Evolutionary conservation across 148 eudicot genomes (phyloP).

Genomic region (Selenicereus undatus): DNA sequence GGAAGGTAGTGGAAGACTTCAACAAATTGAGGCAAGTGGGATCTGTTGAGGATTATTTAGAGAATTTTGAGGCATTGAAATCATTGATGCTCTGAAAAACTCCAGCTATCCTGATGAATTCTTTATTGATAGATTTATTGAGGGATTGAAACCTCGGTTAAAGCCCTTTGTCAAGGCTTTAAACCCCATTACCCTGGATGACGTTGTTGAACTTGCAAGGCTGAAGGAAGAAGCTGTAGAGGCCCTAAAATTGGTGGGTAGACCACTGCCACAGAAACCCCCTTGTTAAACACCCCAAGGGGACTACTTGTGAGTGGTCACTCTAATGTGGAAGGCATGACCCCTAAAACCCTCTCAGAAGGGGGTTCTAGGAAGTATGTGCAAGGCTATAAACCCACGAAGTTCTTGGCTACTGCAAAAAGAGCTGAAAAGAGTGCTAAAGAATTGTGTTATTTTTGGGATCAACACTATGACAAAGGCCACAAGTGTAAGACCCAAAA

Average conservation of each 20-base stretch:
- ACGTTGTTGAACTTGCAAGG: background rate
- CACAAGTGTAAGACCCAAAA: background rate
- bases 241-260: background rate
- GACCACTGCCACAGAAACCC: too few relatives aligned
- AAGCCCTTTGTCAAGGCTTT: conserved; percentile 8
- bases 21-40: background rate
- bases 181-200: background rate
- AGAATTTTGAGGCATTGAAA: background rate
- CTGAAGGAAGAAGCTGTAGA: background rate
- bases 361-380: too few relatives aligned
- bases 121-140: background rate
- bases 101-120: background rate
- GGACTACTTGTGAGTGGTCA: too few relatives aligned
- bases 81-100: background rate
- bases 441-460: background rate
- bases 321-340: too few relatives aligned
- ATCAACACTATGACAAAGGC: background rate
- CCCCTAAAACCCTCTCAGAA: too few relatives aligned
- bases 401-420: background rate
- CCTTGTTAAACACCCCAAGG: too few relatives aligned
- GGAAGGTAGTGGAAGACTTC: background rate
- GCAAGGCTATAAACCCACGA: background rate
- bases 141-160: background rate
- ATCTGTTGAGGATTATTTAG: background rate
- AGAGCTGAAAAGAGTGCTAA: background rate